Percentiles rank a stretch among this genome's conserved stretches.
Evolutionary conservation across 441 rosid species (phyloP).

Genomic region (Syzygium malaccense): DNA sequence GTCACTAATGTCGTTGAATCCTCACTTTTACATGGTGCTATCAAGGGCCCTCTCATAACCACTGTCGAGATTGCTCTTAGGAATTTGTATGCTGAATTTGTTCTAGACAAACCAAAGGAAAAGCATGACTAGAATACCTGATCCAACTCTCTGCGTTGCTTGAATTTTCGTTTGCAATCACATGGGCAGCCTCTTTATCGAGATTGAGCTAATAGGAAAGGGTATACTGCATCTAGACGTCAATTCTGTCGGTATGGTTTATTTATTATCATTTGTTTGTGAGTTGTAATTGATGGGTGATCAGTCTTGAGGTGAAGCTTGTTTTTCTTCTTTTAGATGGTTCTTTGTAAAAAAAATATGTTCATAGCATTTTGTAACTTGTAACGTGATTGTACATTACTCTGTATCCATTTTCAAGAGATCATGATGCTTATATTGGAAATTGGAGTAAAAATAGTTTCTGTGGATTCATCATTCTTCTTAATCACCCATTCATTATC

Average conservation of each 20-base stretch:
- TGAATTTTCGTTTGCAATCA: slow-evolving; percentile 2
- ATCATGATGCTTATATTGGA: neutral
- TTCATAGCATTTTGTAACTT: neutral
- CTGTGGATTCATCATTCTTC: neutral
- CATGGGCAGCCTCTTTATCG: neutral
- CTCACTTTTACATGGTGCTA: slow-evolving; percentile 60
- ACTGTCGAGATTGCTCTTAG: slow-evolving; percentile 83
- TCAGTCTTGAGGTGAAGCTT: neutral
- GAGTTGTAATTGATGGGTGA: neutral
- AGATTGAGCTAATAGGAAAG: neutral
- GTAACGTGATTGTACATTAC: neutral
- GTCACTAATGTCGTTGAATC: neutral
- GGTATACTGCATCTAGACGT: neutral
- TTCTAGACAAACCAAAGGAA: slow-evolving; percentile 50
- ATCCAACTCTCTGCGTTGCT: neutral
- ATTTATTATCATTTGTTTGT: neutral
- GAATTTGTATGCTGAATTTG: slow-evolving; percentile 79
- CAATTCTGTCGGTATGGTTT: neutral
- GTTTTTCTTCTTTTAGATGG: neutral
- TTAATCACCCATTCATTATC: neutral
- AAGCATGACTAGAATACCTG: slow-evolving; percentile 11
- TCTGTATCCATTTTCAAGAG: neutral
- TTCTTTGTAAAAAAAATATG: neutral
- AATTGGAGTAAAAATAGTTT: neutral
- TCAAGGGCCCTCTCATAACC: slow-evolving; percentile 93